phyloP scores from a whole-genome alignment of 306 rosid species.

The Castanea sativa region DNA sequence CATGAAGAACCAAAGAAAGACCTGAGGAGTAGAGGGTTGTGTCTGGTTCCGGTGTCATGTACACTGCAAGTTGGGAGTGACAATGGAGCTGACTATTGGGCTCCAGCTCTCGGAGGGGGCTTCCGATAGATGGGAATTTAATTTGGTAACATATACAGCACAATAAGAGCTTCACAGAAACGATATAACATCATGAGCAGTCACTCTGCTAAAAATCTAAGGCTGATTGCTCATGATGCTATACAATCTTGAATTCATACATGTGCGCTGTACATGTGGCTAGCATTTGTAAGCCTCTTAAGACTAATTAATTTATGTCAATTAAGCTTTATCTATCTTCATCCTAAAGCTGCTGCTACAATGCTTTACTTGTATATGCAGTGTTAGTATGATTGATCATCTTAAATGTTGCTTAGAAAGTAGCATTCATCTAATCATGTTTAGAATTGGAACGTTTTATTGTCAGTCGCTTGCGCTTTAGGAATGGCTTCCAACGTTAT shows the following conservation, averaged over 20 bases:
- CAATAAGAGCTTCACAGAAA: conserved; percentile 40
- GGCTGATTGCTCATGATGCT: conserved; percentile 99
- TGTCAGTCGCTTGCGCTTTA: neutral
- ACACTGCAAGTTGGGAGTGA: conserved; percentile 93
- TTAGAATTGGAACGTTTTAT: neutral
- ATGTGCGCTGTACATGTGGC: conserved; percentile 25
- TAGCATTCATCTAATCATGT: conserved; percentile 14
- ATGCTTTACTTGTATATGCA: conserved; percentile 37
- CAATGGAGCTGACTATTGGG: conserved; percentile 98
- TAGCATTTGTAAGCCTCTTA: conserved; percentile 21
- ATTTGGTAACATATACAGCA: conserved; percentile 29
- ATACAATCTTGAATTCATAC: conserved; percentile 46
- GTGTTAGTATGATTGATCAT: conserved; percentile 34
- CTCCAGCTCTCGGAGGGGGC: conserved; percentile 78
- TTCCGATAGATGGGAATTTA: conserved; percentile 47
- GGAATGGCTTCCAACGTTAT: no score
- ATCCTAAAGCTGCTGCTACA: conserved; percentile 20
- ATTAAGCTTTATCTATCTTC: conserved; percentile 26
- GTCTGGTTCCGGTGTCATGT: conserved; percentile 97
- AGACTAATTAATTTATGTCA: conserved; percentile 21
- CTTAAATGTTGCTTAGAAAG: conserved; percentile 30
- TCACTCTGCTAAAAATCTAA: conserved; percentile 82
- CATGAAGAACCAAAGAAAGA: conserved; percentile 69
- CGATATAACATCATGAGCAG: conserved; percentile 98
- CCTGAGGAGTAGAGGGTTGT: conserved; percentile 88